Conservation (phyloP, 371 early-diverging fungal genomes). For the Mortierella sp. region DNA sequence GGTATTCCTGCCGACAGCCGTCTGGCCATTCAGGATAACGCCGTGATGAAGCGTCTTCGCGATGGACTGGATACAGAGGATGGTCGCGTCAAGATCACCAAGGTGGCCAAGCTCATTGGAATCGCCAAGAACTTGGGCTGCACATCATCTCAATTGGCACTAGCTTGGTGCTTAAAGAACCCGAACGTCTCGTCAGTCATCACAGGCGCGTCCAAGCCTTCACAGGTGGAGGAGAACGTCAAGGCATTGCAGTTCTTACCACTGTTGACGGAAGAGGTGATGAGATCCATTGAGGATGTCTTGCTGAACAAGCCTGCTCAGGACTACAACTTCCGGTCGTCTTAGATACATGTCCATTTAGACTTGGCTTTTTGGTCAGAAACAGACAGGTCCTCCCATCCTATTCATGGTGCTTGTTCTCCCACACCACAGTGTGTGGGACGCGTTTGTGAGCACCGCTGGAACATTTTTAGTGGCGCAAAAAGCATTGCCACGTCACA, state of each 20-base stretch:
- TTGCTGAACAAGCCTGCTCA: conserved; percentile 78
- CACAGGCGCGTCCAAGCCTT: conserved; percentile 76
- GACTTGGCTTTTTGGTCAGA: too few species aligned
- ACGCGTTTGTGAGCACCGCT: too few species aligned
- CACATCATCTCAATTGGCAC: conserved; percentile 80
- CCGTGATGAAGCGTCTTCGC: conserved; percentile 70
- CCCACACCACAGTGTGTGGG: too few species aligned
- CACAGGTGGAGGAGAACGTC: conserved; percentile 83
- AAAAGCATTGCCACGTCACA: too few species aligned
- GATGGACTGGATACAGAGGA: conserved; percentile 71
- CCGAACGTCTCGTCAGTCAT: conserved; percentile 69
- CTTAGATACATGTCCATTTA: conserved; percentile 65
- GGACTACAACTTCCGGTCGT: conserved; percentile 71
- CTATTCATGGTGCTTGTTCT: too few species aligned
- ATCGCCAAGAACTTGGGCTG: conserved; percentile 74
- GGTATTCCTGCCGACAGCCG: conserved; percentile 80
- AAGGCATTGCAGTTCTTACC: conserved; percentile 67
- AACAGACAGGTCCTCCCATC: too few species aligned
- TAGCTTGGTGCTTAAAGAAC: conserved; percentile 86
- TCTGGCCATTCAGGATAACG: conserved; percentile 71
- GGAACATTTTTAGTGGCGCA: too few species aligned
- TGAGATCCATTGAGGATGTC: conserved; percentile 71
- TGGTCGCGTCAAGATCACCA: conserved; percentile 64
- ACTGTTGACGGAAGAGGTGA: conserved; percentile 74
- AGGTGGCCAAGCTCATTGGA: conserved; percentile 56